Evolutionary conservation across 2,329 filamentous ascomycete species (phyloP), one percentile per base, ranked within the genome.

Genomic region (Elsinoe arachidis): DNA sequence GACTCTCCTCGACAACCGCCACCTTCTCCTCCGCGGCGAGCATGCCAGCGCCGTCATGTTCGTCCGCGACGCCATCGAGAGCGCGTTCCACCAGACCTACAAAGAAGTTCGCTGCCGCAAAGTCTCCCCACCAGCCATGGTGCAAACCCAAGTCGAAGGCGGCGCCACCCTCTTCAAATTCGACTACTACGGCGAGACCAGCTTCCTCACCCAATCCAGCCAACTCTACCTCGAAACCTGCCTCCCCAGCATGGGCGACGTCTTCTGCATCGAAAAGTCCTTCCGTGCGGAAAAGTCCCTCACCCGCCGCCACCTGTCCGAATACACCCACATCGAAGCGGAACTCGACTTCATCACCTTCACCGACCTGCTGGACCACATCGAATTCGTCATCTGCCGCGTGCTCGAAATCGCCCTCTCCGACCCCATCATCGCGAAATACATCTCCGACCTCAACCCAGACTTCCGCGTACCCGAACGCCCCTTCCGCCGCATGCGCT

Each of bases 201-300:
- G 93, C 59, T 99, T 91, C 77, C 83, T 99, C 61, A 97, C 93
- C 3, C 93, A 99, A 75, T 96, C 91, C 2, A 95, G 89, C 34
- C 93, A 99, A 74, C 83, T 99, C 56, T 99, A 99, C 75, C 87
- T 99, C 59, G 93, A 99, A 79, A 99, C 93, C 33, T 90, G 86
- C 63, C 78, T 99, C 33, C 90, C 92, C 10, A 89, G 87, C 54
- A 80, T 97, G 67, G 93, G 93, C 65, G 89, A 96, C 70, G 90
- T 96, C 55, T 99, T 95, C 81, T 97, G 92, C 71, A 92, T 99
- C 67, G 91, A 96, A 74, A 96, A 96, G 73, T 97, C 92, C 1
- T 99, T 99, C 85, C 91, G 93, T 61, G 93, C 93, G 12, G 93
- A 99, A 75, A 96, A 96, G 76, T 92, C 87, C 5, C 79, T 97